Evolutionary conservation across 805 yeast species (phyloP), one percentile per base, ranked within the genome.

Genomic region (Ogataea ramenticola): DNA sequence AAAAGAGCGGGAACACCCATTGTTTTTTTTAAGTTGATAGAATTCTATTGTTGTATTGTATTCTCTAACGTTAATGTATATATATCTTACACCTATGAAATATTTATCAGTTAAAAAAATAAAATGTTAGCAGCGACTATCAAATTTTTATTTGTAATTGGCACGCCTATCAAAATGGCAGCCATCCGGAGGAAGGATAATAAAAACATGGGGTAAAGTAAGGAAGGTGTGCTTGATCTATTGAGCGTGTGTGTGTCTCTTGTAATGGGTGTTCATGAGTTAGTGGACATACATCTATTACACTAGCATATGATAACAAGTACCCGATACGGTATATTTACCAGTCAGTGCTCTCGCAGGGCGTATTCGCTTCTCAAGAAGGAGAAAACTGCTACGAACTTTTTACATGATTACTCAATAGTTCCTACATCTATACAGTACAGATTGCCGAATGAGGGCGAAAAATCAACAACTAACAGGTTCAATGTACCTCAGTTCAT

Each of bases 1-100:
- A 89, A 93, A 57, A 93, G 81, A 20, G 99, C 96, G 50, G 99
- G 99, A 51, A 93, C 99, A 72, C 99, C 96, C 93, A 86, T 85
- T 29, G 21, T 35, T 10, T 15, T 15, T 24, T 8, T 26, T 26
- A n/a, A n/a, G n/a, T n/a, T n/a, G n/a, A n/a, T n/a, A n/a, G n/a
- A n/a, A n/a, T n/a, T n/a, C n/a, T n/a, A n/a, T n/a, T n/a, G n/a
- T n/a, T n/a, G n/a, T n/a, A n/a, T n/a, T n/a, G n/a, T n/a, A n/a
- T n/a, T n/a, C n/a, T n/a, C n/a, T n/a, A n/a, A n/a, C n/a, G n/a
- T n/a, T n/a, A n/a, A n/a, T n/a, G n/a, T n/a, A n/a, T n/a, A n/a
- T n/a, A n/a, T n/a, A n/a, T n/a, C n/a, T n/a, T n/a, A n/a, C n/a
- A n/a, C n/a, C n/a, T n/a, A n/a, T n/a, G n/a, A n/a, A n/a, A n/a